phyloP scores from a whole-genome alignment of 257 asterid species.

The Hygrophila difformis region DNA sequence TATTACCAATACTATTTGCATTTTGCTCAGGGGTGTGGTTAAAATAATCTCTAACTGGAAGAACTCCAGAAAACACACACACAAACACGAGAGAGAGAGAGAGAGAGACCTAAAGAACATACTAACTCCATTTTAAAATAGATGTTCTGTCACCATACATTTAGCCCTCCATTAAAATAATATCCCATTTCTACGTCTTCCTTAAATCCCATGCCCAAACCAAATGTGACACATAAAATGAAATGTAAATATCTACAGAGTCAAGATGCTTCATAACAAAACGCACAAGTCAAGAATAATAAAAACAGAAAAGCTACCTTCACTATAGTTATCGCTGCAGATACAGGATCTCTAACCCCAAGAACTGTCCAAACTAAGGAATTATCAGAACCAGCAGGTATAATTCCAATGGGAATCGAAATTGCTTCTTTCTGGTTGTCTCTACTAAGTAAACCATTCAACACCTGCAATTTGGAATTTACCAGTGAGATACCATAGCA shows the following conservation, averaged over 20 bases:
- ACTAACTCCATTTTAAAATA: too few relatives aligned
- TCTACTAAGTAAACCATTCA: constrained; percentile 92
- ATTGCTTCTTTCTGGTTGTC: constrained; percentile 93
- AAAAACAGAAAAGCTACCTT: constrained; percentile 67
- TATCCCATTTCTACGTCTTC: too few relatives aligned
- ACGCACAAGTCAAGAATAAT: constrained; percentile 6
- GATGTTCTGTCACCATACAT: too few relatives aligned
- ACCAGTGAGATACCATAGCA: neutral
- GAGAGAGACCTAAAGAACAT: too few relatives aligned
- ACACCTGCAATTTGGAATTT: constrained; percentile 50
- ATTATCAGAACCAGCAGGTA: constrained; percentile 99
- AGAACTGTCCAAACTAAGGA: constrained; percentile 97
- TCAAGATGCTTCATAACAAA: constrained; percentile 8
- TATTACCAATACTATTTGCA: too few relatives aligned
- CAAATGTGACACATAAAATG: too few relatives aligned
- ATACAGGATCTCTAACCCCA: constrained; percentile 93
- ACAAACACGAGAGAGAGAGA: too few relatives aligned
- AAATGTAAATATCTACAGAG: neutral
- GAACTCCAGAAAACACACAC: too few relatives aligned
- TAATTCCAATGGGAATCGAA: constrained; percentile 89
- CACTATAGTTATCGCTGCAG: constrained; percentile 91
- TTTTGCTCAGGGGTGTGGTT: too few relatives aligned
- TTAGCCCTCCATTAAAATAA: too few relatives aligned
- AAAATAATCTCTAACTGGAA: too few relatives aligned
- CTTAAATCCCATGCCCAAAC: too few relatives aligned